phyloP scores from a whole-genome alignment of 1,284 basidiomycete species.

The Termitomyces sp. region DNA sequence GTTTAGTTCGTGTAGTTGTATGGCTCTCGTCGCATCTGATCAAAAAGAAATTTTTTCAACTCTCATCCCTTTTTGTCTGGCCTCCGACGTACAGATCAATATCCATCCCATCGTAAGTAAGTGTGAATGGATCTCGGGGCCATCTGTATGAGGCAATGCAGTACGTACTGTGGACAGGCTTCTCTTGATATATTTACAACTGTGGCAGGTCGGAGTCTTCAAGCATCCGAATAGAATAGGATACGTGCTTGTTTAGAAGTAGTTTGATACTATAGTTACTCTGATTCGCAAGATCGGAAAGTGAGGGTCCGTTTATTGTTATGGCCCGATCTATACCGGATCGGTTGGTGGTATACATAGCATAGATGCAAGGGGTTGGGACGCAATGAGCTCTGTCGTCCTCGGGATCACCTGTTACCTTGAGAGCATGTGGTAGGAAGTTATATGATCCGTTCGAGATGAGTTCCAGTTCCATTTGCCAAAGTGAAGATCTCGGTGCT shows the following conservation, averaged over 20 bases:
- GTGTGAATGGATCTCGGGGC: no score
- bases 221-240: background rate
- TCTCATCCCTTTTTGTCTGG: background rate
- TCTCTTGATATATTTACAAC: background rate
- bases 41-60: conserved; percentile 13
- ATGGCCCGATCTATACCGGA: no score
- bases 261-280: no score
- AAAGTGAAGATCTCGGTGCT: conserved; percentile 37
- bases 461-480: conserved; percentile 50
- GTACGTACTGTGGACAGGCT: background rate
- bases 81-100: no score
- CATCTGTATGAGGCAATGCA: background rate
- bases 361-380: conserved; percentile 31
- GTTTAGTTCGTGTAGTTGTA: conserved; percentile 24
- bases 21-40: conserved; percentile 18
- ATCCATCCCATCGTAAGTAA: no score
- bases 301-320: no score
- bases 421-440: conserved; percentile 53
- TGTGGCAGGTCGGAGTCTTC: background rate
- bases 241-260: no score
- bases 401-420: conserved; percentile 49
- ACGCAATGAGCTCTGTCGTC: conserved; percentile 51
- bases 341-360: no score
- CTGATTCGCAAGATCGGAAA: background rate
- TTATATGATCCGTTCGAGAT: conserved; percentile 60